These are phyloP conservation scores for Knoxia roxburghii DNA, from an alignment of 257 asterid genomes.

Conservation along the genomic window DNA sequence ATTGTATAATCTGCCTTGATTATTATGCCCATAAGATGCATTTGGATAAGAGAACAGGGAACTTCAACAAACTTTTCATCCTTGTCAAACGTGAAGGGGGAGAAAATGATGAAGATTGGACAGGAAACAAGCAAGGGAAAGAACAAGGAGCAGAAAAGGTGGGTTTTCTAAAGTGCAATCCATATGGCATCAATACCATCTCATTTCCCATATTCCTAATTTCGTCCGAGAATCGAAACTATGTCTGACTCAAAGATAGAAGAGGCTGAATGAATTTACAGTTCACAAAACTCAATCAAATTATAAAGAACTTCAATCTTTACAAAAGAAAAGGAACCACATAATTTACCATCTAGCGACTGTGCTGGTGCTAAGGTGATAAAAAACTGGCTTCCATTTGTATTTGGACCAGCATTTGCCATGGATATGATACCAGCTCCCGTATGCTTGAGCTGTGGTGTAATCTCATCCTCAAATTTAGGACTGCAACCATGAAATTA, in stretches of 20 bases:
- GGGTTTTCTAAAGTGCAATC: neutral
- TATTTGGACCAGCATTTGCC: constrained; percentile 99
- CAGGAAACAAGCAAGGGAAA: neutral
- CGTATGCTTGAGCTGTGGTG: constrained; percentile 79
- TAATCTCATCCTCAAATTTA: constrained; percentile 90
- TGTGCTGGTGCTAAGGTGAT: constrained; percentile 94
- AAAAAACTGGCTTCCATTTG: constrained; percentile 98
- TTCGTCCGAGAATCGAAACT: neutral
- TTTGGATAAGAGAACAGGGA: neutral
- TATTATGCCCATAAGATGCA: neutral
- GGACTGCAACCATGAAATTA: constrained; percentile 37
- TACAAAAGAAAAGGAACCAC: neutral
- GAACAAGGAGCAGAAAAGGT: neutral
- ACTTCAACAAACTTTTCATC: neutral
- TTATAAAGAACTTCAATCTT: neutral
- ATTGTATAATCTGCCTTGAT: neutral
- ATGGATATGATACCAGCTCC: constrained; percentile 97
- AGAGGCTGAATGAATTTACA: neutral
- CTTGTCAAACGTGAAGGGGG: too few species aligned
- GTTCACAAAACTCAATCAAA: neutral
- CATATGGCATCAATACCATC: neutral
- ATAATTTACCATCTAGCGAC: constrained; percentile 75
- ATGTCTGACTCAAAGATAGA: neutral
- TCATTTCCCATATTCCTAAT: neutral
- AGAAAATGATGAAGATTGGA: neutral